phyloP scores from a whole-genome alignment of 306 rosid genomes.

The Cajanus cajan region DNA sequence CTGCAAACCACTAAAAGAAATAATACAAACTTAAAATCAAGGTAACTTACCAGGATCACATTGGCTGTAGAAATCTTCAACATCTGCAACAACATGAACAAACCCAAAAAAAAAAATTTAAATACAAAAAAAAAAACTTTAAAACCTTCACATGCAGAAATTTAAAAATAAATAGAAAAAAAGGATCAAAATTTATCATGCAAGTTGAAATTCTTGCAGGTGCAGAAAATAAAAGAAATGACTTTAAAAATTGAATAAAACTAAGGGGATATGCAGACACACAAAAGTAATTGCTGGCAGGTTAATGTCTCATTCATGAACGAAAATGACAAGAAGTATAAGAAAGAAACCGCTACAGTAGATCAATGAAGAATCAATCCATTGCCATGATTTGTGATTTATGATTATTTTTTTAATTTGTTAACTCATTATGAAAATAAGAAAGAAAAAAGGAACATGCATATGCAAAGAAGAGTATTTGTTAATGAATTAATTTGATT shows the following conservation, averaged over 20 bases:
- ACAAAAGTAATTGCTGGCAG: background rate
- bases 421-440: background rate
- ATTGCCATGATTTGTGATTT: background rate
- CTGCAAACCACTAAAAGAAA: background rate
- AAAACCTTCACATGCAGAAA: background rate
- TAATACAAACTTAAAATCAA: background rate
- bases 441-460: background rate
- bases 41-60: conserved; percentile 80
- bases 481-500: background rate
- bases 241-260: background rate
- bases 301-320: background rate
- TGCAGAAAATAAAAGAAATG: background rate
- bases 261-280: background rate
- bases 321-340: background rate
- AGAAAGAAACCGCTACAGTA: background rate
- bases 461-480: background rate
- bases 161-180: background rate
- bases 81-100: conserved; percentile 54
- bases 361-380: conserved; percentile 9
- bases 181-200: background rate
- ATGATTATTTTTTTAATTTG: background rate
- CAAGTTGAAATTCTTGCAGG: background rate
- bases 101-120: background rate
- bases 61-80: conserved; percentile 64
- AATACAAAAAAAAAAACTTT: background rate